Percentiles rank a stretch among this genome's conserved stretches.
Conservation (phyloP, 495 filamentous ascomycete species). For the Penicillium tannophilum region DNA sequence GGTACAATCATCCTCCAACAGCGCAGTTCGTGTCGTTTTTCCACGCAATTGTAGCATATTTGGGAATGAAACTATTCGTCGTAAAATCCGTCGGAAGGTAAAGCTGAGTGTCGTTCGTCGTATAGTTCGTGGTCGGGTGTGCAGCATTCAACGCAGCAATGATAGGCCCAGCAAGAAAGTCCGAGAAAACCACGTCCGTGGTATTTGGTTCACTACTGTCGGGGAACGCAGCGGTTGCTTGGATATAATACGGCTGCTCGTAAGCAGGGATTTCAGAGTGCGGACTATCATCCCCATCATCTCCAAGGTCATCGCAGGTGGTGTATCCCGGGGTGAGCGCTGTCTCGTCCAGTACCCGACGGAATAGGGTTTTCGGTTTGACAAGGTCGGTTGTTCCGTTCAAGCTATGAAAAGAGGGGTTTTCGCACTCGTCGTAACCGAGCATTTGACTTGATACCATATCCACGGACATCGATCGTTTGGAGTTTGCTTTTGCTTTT, state of each 20-base stretch:
- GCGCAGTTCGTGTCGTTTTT: conserved; percentile 7
- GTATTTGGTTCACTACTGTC: conserved; percentile 5
- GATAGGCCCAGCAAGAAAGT: conserved; percentile 10
- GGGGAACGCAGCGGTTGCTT: conserved; percentile 12
- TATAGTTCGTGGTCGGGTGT: conserved; percentile 4
- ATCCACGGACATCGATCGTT: conserved; percentile 12
- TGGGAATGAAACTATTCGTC: conserved; percentile 8
- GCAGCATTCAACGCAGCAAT: conserved; percentile 7
- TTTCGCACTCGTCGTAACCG: conserved; percentile 15
- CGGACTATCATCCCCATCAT: conserved; percentile 20
- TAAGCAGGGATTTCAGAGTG: conserved; percentile 12
- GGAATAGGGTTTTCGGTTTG: conserved; percentile 10
- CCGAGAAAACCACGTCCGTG: conserved; percentile 13
- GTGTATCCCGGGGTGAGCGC: conserved; percentile 10
- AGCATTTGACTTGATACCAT: conserved; percentile 11
- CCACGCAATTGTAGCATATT: conserved; percentile 8
- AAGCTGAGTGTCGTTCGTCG: neutral
- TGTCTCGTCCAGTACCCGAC: conserved; percentile 7
- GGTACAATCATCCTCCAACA: neutral
- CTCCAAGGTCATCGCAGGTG: conserved; percentile 16
- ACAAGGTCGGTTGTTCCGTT: conserved; percentile 2
- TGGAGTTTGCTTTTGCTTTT: conserved; percentile 6
- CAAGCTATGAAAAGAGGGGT: conserved; percentile 5
- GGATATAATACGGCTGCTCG: conserved; percentile 1
- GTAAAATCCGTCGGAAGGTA: conserved; percentile 14